A percentile compares a stretch with the other conserved stretches of the same genome.
Evolutionary conservation across 495 filamentous ascomycete species (phyloP).

Genomic region (Hypoxylon lienhwacheense): DNA sequence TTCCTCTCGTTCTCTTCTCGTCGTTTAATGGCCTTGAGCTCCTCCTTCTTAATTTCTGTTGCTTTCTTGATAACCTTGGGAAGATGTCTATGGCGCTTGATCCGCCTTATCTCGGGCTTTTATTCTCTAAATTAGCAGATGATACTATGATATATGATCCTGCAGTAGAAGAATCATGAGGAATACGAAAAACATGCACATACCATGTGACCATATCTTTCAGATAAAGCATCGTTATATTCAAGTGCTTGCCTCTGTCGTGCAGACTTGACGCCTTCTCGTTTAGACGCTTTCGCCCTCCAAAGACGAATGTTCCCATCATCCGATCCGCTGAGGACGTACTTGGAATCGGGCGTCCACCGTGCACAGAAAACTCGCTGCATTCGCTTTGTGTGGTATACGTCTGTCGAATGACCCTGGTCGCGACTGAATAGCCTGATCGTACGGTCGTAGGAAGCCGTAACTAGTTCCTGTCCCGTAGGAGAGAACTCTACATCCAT

Average conservation of each 20-base stretch:
- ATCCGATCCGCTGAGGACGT: slow-evolving; percentile 71
- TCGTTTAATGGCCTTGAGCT: slow-evolving; percentile 82
- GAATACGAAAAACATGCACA: neutral
- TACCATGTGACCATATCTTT: slow-evolving; percentile 85
- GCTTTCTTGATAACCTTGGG: slow-evolving; percentile 98
- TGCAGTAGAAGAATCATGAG: neutral
- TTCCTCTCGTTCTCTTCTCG: slow-evolving; percentile 92
- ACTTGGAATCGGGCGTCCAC: slow-evolving; percentile 87
- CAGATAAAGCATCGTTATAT: slow-evolving; percentile 81
- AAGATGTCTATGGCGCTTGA: slow-evolving; percentile 85
- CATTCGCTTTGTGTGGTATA: slow-evolving; percentile 98
- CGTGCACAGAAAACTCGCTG: slow-evolving; percentile 87
- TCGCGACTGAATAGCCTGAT: slow-evolving; percentile 73
- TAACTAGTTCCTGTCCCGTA: slow-evolving; percentile 91
- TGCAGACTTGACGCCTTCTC: slow-evolving; percentile 82
- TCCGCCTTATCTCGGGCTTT: slow-evolving; percentile 82
- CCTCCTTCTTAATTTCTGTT: slow-evolving; percentile 90
- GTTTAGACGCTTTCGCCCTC: slow-evolving; percentile 82
- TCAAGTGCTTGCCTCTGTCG: slow-evolving; percentile 84
- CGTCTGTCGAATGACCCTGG: slow-evolving; percentile 81
- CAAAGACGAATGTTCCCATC: slow-evolving; percentile 94
- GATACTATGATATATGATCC: neutral
- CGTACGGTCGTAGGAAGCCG: slow-evolving; percentile 75
- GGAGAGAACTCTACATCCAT: slow-evolving; percentile 97
- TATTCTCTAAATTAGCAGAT: slow-evolving; percentile 12